Evolutionary conservation across 75 land plant species (phyloP).

Genomic region (Sequoiadendron giganteum): DNA sequence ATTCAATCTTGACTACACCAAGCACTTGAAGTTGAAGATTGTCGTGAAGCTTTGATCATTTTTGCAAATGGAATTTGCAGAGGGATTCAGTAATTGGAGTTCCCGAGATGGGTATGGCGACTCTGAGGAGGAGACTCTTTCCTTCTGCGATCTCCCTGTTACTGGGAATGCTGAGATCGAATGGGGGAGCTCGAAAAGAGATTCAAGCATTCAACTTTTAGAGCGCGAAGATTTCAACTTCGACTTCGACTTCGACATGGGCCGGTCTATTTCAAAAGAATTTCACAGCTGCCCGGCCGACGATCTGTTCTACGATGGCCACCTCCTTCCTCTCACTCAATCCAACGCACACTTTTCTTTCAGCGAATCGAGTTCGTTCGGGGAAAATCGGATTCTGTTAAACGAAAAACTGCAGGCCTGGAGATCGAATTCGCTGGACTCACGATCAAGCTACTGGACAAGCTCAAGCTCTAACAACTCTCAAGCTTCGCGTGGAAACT

Average conservation of each 20-base stretch:
- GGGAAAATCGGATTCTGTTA: background rate
- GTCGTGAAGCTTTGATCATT: no score
- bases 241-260: background rate
- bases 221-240: conserved; percentile 4
- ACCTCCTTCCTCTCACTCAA: background rate
- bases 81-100: no score
- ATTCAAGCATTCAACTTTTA: background rate
- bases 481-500: background rate
- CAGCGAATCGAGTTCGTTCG: background rate
- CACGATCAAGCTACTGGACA: background rate
- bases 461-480: background rate
- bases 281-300: conserved; percentile 1
- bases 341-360: background rate
- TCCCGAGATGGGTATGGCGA: background rate
- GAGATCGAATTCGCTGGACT: background rate
- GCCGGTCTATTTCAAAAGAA: background rate
- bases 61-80: no score
- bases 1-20: no score
- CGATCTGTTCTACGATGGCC: conserved; percentile 8
- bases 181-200: no score
- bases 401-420: background rate
- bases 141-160: background rate
- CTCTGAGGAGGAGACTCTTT: background rate
- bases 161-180: background rate
- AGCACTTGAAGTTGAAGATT: no score